Evolutionary conservation across 768 basidiomycete species (phyloP).

Genomic region (Mycena galericulata): DNA sequence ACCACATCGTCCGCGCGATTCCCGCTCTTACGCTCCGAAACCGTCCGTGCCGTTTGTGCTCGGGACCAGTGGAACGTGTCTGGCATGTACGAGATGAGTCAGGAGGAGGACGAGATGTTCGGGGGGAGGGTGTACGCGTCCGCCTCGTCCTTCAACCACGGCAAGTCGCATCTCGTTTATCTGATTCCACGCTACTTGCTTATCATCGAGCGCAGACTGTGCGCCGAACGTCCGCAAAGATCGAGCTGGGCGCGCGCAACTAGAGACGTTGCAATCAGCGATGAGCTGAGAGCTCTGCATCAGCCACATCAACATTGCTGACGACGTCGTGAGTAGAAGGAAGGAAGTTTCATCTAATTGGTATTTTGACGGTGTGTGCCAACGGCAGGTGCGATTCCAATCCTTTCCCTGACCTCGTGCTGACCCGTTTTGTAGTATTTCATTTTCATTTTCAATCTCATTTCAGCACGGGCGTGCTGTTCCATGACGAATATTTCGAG

Average conservation of each 20-base stretch:
- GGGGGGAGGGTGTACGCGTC: constrained; percentile 73
- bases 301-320: constrained; percentile 52
- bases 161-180: constrained; percentile 47
- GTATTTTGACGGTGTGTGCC: constrained; percentile 42
- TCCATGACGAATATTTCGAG: too few relatives aligned
- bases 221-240: constrained; percentile 55
- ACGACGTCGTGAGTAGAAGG: constrained; percentile 31
- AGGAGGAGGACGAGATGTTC: constrained; percentile 67
- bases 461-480: too few relatives aligned
- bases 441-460: too few relatives aligned
- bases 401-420: too few relatives aligned
- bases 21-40: constrained; percentile 45
- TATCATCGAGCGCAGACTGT: constrained; percentile 49
- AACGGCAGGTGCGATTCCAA: too few relatives aligned
- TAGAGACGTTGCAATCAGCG: constrained; percentile 48
- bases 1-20: constrained; percentile 45
- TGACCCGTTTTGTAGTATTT: too few relatives aligned
- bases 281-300: constrained; percentile 63
- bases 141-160: constrained; percentile 78
- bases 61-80: constrained; percentile 77
- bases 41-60: constrained; percentile 64
- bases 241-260: constrained; percentile 51
- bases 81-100: constrained; percentile 71
- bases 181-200: background rate
- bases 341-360: constrained; percentile 36